These are phyloP conservation scores for Allium fistulosum DNA, from an alignment of 106 monocot genomes.

Conservation along the genomic window DNA sequence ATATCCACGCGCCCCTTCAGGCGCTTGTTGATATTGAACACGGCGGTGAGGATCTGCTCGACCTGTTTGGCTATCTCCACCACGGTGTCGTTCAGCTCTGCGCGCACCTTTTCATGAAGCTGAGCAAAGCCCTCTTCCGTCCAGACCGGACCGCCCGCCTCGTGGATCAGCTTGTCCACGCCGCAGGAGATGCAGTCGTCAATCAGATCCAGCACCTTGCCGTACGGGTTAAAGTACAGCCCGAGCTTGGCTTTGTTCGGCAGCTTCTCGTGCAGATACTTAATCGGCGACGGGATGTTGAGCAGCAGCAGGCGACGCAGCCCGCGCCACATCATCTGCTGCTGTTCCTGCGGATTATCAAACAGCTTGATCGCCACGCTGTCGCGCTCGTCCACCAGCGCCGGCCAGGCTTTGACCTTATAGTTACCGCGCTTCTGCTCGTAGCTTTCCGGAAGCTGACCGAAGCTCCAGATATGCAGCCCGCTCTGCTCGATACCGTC, in stretches of 20 bases:
- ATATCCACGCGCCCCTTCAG: too few species aligned
- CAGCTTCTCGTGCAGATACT: background rate
- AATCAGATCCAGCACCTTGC: background rate
- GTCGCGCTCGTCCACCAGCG: background rate
- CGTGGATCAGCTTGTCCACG: background rate
- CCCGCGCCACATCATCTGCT: background rate
- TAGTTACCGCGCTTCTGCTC: background rate
- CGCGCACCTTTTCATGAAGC: background rate
- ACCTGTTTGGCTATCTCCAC: too few species aligned
- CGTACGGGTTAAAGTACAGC: background rate
- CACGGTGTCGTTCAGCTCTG: background rate
- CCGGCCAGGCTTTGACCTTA: background rate
- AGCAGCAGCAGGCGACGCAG: background rate
- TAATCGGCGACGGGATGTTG: background rate
- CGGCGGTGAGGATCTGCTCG: background rate
- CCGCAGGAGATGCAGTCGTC: background rate
- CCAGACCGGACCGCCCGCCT: background rate
- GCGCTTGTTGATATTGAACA: background rate
- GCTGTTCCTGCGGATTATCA: background rate
- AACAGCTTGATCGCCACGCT: background rate
- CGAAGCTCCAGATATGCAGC: background rate
- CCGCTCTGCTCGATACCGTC: background rate
- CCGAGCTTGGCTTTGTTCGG: background rate
- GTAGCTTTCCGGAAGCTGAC: background rate
- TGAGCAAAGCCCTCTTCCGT: background rate